Evolutionary conservation across 805 yeast species (phyloP), one percentile per base, ranked within the genome.

Genomic region (Candida incommunis): DNA sequence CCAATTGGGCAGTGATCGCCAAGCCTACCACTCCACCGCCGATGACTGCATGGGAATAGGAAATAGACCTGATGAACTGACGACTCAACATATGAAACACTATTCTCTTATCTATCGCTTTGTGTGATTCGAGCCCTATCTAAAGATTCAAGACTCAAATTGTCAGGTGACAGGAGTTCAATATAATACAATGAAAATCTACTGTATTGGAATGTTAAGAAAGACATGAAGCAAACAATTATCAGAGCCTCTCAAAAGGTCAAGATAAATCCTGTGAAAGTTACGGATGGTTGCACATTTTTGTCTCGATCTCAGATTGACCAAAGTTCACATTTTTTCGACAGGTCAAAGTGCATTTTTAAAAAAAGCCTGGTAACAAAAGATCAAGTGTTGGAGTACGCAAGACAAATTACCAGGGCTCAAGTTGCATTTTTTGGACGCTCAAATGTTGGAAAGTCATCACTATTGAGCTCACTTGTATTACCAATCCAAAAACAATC

Each of bases 1-100:
- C 64, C 25, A 87, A 65, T 51, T 81, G 80, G 1, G 90, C 76
- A 1, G 83, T 95, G 45, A 85, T 70, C 0, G 95, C 85, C 2
- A 82, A 66, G 0, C 95, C 95, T 1, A 85, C 87, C 0, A 75
- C 82, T 0, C 95, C 95, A 1, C 84, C 95, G 3, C 95, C 95
- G 22, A 85, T 66, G 0, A 85, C 75, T 1, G 77, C 76, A 56
- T 82, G 92, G 0, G 83, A 74, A 52, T 74, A 81, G 54, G 37
- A 9, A 16, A 31, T 31, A n/a, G 18, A 9, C 7, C 37, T 9
- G 20, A 31, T n/a, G 18, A 31, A 31, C n/a, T 31, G 37, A 18
- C 37, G 37, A 31, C 37, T 7, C 18, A 31, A 18, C 37, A 31
- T 31, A n/a, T n/a, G n/a, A n/a, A n/a, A n/a, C n/a, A n/a, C n/a